These are phyloP conservation scores for Taphrina pruni DNA, from an alignment of 1,139 yeast species.

Conservation along the genomic window DNA sequence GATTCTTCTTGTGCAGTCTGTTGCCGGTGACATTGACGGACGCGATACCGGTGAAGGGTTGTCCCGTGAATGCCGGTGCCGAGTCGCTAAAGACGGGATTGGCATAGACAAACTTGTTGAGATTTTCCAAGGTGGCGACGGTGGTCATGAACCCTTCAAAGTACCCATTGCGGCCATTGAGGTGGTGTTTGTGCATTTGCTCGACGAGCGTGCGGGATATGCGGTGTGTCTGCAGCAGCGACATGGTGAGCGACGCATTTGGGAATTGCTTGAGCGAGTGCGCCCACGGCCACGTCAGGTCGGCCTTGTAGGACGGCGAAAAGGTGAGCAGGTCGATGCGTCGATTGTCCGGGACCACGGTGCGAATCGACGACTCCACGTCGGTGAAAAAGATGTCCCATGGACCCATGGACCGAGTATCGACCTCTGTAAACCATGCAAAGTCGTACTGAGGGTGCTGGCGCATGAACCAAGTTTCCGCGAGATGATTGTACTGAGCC, in stretches of 20 bases:
- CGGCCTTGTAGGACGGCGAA: slow-evolving; percentile 12
- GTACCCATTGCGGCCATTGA: slow-evolving; percentile 8
- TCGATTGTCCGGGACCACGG: not conserved
- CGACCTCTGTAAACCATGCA: slow-evolving; percentile 16
- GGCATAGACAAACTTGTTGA: slow-evolving; percentile 19
- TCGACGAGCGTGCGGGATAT: slow-evolving; percentile 6
- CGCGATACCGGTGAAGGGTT: slow-evolving; percentile 21
- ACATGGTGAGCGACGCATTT: slow-evolving; percentile 2
- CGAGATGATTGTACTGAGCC: slow-evolving; percentile 24
- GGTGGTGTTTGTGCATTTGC: slow-evolving; percentile 16
- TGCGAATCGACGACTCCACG: slow-evolving; percentile 8
- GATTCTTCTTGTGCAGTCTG: not conserved
- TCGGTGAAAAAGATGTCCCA: slow-evolving; percentile 15
- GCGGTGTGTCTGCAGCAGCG: slow-evolving; percentile 18
- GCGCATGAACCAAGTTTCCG: slow-evolving; percentile 19
- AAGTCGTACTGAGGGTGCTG: slow-evolving; percentile 7
- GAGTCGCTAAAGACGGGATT: slow-evolving; percentile 15
- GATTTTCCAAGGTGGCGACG: slow-evolving; percentile 1
- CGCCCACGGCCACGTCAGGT: slow-evolving; percentile 19
- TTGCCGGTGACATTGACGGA: not conserved
- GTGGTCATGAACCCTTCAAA: slow-evolving; percentile 20
- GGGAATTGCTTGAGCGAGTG: slow-evolving; percentile 8
- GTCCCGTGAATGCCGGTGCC: not conserved
- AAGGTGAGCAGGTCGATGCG: slow-evolving; percentile 11
- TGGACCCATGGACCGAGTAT: slow-evolving; percentile 3